Evolutionary conservation across 23 red algal genomes (phyloP), one percentile per base, ranked within the genome.

Genomic region (Chondrus crispus): DNA sequence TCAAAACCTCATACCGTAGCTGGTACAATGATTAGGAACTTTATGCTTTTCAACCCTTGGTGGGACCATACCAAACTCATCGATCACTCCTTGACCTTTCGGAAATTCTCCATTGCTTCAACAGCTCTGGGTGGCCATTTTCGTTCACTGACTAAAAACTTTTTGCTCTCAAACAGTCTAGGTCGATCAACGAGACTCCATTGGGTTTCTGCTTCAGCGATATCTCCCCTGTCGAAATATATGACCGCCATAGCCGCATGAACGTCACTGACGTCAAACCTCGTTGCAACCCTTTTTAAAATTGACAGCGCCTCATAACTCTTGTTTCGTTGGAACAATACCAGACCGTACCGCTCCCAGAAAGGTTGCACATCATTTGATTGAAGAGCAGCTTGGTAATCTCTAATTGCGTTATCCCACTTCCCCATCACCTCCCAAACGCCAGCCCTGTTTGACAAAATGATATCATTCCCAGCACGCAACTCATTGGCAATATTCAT

Each of bases 281-380:
- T 84, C 24, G 57, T 92, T 0, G 87, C 96, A 13, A 99, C 91
- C n/a, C 97, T 72, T 48, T 85, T 88, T 9, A 99, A 39, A 77
- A 99, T 95, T 39, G 91, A 80, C 40, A 95, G 45, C 1, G 94
- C 81, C 29, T 99, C 97, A 74, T 53, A 53, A 46, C 78, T 39
- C 9, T 91, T 88, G 39, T 79, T 80, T 62, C 81, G 38, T 53
- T 99, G 85, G 52, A 89, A 96, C 22, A 99, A 84, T 33, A 89
- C 85, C 38, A 96, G 51, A 4, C 87, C 97, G 84, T 99, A 99
- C 11, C 93, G 92, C 19, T 95, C 44, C 97, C 97, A 99, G 46
- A 94, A 99, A 40, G 93, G 97, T 19, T 95, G 80, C 33, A 99
- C 97, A 64, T 99, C 86, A 38, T 93, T 85, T 37, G 77, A 77